Conservation (phyloP, 805 yeast species). For the Saturnispora bothae region DNA sequence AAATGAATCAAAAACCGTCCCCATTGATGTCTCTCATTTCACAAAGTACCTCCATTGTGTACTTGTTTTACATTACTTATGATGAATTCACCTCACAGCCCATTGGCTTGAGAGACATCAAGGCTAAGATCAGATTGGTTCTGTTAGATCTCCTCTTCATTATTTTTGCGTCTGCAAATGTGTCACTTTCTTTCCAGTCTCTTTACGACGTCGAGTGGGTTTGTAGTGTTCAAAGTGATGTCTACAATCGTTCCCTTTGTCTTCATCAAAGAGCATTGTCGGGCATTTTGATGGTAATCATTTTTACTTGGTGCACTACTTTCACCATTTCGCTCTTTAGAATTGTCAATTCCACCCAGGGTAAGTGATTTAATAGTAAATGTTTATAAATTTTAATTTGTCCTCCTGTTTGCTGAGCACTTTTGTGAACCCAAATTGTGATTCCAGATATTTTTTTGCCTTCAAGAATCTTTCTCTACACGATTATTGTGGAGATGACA, state of each 20-base stretch:
- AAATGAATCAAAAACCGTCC: slow-evolving; percentile 67
- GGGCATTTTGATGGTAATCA: slow-evolving; percentile 63
- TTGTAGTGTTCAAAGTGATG: slow-evolving; percentile 33
- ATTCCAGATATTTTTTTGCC: neutral
- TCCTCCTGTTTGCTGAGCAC: neutral
- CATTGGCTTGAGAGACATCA: slow-evolving; percentile 76
- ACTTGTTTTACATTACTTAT: slow-evolving; percentile 69
- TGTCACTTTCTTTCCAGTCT: slow-evolving; percentile 78
- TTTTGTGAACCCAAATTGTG: neutral
- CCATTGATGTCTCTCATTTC: slow-evolving; percentile 89
- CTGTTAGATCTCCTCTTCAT: slow-evolving; percentile 79
- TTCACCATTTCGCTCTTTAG: slow-evolving; percentile 76
- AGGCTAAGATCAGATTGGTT: slow-evolving; percentile 70
- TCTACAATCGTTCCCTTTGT: slow-evolving; percentile 40
- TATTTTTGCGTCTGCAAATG: slow-evolving; percentile 79
- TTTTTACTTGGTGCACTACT: slow-evolving; percentile 76
- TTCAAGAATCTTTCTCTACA: neutral
- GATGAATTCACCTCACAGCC: slow-evolving; percentile 94
- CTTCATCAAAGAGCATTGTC: slow-evolving; percentile 68
- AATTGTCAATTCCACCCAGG: slow-evolving; percentile 46
- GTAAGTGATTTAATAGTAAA: neutral
- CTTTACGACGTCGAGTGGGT: slow-evolving; percentile 78
- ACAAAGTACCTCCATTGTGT: slow-evolving; percentile 66
- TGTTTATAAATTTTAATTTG: neutral
- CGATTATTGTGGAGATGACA: neutral